phyloP scores from a whole-genome alignment of 768 basidiomycete species.

The Boletus sp. region DNA sequence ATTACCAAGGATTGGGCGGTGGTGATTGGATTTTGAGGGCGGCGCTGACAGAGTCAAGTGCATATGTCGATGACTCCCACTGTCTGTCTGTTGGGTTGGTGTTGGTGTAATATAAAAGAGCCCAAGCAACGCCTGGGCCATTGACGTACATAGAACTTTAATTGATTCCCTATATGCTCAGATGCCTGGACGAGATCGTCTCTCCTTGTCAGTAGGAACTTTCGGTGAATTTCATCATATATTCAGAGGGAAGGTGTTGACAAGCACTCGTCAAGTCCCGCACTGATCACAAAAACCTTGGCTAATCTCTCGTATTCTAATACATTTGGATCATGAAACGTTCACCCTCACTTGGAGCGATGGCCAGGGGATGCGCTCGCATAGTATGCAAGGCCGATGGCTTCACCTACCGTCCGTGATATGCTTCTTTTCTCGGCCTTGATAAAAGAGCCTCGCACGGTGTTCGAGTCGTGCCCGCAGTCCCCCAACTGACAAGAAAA shows the following conservation, averaged over 20 bases:
- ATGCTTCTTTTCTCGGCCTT: background rate
- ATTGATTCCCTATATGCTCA: background rate
- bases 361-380: background rate
- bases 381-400: background rate
- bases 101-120: background rate
- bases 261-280: background rate
- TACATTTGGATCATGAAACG: too few relatives aligned
- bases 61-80: background rate
- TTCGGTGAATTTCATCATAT: background rate
- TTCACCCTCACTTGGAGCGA: background rate
- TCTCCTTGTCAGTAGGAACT: too few relatives aligned
- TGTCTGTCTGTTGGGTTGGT: background rate
- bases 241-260: background rate
- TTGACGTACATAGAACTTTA: background rate
- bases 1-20: slow-evolving; percentile 69
- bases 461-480: background rate
- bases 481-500: background rate
- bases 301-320: too few relatives aligned
- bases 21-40: slow-evolving; percentile 26
- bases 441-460: background rate
- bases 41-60: background rate
- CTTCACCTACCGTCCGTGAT: background rate
- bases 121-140: background rate
- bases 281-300: too few relatives aligned
- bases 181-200: background rate